These are phyloP conservation scores for Globisporangium nagaii DNA, from an alignment of 352 stramenopile species.

Conservation along the genomic window DNA sequence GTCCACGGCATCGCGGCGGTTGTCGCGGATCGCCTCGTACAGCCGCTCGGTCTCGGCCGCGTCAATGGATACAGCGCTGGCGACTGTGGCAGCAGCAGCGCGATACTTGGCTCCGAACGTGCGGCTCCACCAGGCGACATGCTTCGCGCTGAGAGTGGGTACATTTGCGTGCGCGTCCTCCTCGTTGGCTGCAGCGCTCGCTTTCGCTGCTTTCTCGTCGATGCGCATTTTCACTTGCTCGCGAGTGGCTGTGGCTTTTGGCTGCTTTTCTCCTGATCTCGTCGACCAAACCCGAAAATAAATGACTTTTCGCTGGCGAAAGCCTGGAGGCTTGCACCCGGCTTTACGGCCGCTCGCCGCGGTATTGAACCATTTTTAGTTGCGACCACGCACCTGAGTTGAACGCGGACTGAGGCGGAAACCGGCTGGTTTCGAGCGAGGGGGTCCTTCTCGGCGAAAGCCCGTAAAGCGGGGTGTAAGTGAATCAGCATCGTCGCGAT, in stretches of 20 bases:
- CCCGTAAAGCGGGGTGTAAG: no score
- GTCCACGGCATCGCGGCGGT: constrained; percentile 21
- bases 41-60: constrained; percentile 8
- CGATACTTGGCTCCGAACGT: constrained; percentile 11
- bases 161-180: not conserved
- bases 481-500: no score
- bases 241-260: not conserved
- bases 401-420: not conserved
- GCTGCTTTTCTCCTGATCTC: not conserved
- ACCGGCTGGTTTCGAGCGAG: no score
- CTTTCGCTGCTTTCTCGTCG: no score
- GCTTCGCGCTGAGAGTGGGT: constrained; percentile 5
- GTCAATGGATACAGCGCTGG: not conserved
- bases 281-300: not conserved
- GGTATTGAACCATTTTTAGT: not conserved
- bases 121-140: constrained; percentile 21
- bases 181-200: not conserved
- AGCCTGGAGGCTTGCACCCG: not conserved
- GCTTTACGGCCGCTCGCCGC: not conserved
- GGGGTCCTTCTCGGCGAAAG: not conserved
- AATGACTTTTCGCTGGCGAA: not conserved
- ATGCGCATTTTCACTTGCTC: not conserved
- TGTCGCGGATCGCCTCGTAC: constrained; percentile 33
- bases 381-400: not conserved
- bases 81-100: not conserved